Percentiles rank a stretch among this genome's conserved stretches.
These are phyloP conservation scores for Pinus taeda DNA, from an alignment of 75 land plant species.

Conservation along the genomic window DNA sequence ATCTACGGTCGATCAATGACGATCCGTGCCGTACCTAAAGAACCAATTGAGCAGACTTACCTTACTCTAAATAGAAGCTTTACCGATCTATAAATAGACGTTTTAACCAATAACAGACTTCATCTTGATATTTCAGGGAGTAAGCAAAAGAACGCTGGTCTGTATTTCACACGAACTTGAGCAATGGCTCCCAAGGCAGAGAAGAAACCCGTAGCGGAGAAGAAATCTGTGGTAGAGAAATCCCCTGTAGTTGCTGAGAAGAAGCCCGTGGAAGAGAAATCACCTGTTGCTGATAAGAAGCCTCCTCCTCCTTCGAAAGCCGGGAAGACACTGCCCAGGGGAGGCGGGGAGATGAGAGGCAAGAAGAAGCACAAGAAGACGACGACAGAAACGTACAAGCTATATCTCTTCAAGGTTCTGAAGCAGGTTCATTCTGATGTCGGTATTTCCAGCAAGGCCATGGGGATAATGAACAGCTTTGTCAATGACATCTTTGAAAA, in stretches of 20 bases:
- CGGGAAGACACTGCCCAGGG: constrained; percentile 30
- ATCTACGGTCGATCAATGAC: too few relatives aligned
- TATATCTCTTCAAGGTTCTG: constrained; percentile 49
- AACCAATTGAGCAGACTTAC: too few relatives aligned
- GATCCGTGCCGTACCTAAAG: too few relatives aligned
- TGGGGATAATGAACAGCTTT: constrained; percentile 58
- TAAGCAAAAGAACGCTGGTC: too few relatives aligned
- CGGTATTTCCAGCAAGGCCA: constrained; percentile 67
- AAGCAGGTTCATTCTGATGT: constrained; percentile 79
- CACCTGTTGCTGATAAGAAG: constrained; percentile 17
- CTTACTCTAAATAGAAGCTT: too few relatives aligned
- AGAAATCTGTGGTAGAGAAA: not conserved
- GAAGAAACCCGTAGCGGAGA: too few relatives aligned
- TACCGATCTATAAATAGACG: too few relatives aligned
- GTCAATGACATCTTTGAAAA: constrained; percentile 78
- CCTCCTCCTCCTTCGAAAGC: constrained; percentile 7
- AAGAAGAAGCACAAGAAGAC: constrained; percentile 22
- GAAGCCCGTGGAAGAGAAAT: constrained; percentile 8
- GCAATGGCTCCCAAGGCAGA: too few relatives aligned
- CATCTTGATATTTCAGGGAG: too few relatives aligned
- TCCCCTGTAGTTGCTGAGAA: not conserved
- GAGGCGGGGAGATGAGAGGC: constrained; percentile 8
- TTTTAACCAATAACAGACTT: too few relatives aligned
- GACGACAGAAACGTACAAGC: constrained; percentile 38
- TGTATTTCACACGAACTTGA: too few relatives aligned